Base-by-base conservation (phyloP, 108 stramenopile species). In the Nannochloropsis gaditana region DNA sequence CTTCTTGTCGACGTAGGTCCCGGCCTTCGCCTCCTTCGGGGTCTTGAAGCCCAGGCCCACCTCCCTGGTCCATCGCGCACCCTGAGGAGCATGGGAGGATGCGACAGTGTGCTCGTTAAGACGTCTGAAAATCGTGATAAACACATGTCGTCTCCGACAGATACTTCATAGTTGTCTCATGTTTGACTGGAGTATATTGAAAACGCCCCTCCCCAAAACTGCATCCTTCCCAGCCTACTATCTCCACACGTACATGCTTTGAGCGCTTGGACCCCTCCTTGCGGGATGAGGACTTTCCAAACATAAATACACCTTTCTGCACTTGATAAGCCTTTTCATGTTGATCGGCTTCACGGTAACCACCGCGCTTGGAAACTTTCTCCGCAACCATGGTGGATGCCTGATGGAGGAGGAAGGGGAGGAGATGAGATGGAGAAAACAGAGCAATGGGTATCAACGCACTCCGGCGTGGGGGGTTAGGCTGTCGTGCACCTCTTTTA, bases 1-100 rank as follows among this genome's bases (percentile, higher is more conserved):
- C 95, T 99, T 99, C 94, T 98, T 98, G 95, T 99, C 99, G 45
- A 98, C 97, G 92, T 96, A 99, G 91, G 86, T 96, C 82, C 95
- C 96, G 91, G 97, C 95, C 83, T 94, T 94, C 86, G 99, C 98
- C 42, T 91, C 87, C 87, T 93, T 95, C 80, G 99, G 99, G 82
- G 97, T 99, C 94, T 98, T 98, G 95, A 99, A 95, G 80, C 97
- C 99, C 79, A 99, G 95, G 87, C 99, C 99, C 82, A 99, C 94
- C 87, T 91, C 94, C 91, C 94, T 95, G 21, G 94, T 94, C 88
- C 93, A 99, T 44, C 99, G 95, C 95, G 97, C 95, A 87, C 95
- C 93, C 94, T 90, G 86, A 44, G 43, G 87, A 42, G 79, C 31
- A 31, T 31, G 31, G 31, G 31, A 31, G 31, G 31, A 31, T 31